Percentiles rank a stretch among this genome's conserved stretches.
Evolutionary conservation across 208 protist species (phyloP).

Genomic region (Wallacemonas sp.): DNA sequence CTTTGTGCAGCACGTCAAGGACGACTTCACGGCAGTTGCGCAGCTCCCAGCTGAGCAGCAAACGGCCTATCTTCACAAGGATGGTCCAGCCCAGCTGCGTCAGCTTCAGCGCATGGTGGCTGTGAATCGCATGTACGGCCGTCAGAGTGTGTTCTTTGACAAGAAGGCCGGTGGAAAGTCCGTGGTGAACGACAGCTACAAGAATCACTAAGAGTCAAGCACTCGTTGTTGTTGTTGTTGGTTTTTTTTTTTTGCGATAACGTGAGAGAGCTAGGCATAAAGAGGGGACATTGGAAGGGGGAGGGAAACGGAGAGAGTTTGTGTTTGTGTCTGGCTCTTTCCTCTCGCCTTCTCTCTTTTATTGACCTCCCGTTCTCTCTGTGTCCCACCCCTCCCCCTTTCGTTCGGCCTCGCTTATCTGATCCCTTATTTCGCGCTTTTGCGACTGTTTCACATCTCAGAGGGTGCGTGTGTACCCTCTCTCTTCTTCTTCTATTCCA

Average conservation of each 20-base stretch:
- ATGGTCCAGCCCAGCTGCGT: slow-evolving; percentile 56
- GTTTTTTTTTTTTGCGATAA: too few relatives aligned
- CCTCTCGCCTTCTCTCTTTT: not conserved
- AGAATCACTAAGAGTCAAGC: not conserved
- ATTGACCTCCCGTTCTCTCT: too few relatives aligned
- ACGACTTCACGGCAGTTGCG: slow-evolving; percentile 60
- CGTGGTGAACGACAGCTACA: slow-evolving; percentile 8
- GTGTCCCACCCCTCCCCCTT: not conserved
- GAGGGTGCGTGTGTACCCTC: not conserved
- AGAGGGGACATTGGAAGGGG: not conserved
- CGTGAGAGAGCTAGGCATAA: too few relatives aligned
- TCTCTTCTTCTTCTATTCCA: too few relatives aligned
- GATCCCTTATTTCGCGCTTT: too few relatives aligned
- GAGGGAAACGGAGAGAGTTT: too few relatives aligned
- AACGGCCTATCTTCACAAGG: slow-evolving; percentile 44
- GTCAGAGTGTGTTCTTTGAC: slow-evolving; percentile 73
- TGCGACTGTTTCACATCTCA: not conserved
- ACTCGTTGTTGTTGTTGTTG: too few relatives aligned
- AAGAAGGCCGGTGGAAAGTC: slow-evolving; percentile 13
- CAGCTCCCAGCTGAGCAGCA: slow-evolving; percentile 56
- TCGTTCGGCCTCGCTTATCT: not conserved
- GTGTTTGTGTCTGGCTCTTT: not conserved
- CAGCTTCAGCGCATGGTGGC: slow-evolving; percentile 89
- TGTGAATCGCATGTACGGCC: slow-evolving; percentile 79
- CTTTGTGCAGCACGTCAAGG: slow-evolving; percentile 81